Conservation (phyloP, 129 eudicot species). For the Centella asiatica region DNA sequence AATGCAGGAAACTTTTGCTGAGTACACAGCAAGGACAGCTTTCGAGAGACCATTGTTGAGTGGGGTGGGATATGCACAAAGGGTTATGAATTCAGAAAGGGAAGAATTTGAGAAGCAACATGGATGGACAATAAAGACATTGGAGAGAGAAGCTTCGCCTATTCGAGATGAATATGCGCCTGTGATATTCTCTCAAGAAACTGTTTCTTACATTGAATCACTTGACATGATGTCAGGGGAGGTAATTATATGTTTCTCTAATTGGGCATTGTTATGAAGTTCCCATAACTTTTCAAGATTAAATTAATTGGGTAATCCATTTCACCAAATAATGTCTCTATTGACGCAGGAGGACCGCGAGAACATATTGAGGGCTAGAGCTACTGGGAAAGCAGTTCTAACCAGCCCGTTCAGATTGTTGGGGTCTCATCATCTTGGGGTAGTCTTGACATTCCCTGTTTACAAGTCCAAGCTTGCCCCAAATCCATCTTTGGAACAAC, state of each 20-base stretch:
- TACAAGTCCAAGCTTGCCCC: slow-evolving; percentile 58
- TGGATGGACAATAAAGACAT: slow-evolving; percentile 73
- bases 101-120: slow-evolving; percentile 63
- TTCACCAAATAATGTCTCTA: neutral
- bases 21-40: slow-evolving; percentile 77
- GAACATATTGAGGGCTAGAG: slow-evolving; percentile 76
- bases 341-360: slow-evolving; percentile 68
- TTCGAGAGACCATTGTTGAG: slow-evolving; percentile 81
- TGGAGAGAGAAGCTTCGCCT: slow-evolving; percentile 78
- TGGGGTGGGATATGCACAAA: slow-evolving; percentile 76
- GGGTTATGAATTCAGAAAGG: slow-evolving; percentile 53
- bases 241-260: slow-evolving; percentile 28
- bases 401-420: slow-evolving; percentile 66
- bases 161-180: slow-evolving; percentile 79
- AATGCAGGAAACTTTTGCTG: slow-evolving; percentile 80
- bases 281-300: neutral
- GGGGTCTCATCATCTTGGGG: slow-evolving; percentile 85
- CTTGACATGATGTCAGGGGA: slow-evolving; percentile 95
- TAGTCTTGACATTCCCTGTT: slow-evolving; percentile 77
- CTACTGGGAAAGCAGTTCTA: slow-evolving; percentile 83
- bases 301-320: neutral
- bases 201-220: slow-evolving; percentile 67
- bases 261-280: neutral
- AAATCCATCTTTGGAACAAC: slow-evolving; percentile 53
- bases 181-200: slow-evolving; percentile 79